These are phyloP conservation scores for Trametes coccinea DNA, from an alignment of 768 basidiomycete genomes.

Conservation along the genomic window DNA sequence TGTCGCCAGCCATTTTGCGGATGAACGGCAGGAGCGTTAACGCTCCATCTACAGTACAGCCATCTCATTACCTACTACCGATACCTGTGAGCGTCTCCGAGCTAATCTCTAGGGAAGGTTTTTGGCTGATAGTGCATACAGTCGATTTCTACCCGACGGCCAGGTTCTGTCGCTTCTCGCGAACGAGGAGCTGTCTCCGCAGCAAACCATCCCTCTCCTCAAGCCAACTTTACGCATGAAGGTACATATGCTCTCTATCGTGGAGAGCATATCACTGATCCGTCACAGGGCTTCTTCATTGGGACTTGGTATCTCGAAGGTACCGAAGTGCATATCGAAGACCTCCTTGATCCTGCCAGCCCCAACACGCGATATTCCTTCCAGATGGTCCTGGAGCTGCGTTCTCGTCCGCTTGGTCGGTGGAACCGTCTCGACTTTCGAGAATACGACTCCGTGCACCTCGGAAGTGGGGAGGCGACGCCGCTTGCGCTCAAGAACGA, in stretches of 20 bases:
- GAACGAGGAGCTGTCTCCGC: slow-evolving; percentile 73
- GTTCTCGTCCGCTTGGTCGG: slow-evolving; percentile 77
- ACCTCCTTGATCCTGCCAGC: slow-evolving; percentile 57
- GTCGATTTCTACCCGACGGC: slow-evolving; percentile 87
- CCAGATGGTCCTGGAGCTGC: slow-evolving; percentile 68
- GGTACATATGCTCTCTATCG: slow-evolving; percentile 38
- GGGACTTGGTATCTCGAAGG: slow-evolving; percentile 74
- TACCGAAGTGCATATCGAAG: slow-evolving; percentile 56
- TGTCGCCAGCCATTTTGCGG: slow-evolving; percentile 7
- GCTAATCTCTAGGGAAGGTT: not conserved
- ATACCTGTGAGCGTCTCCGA: slow-evolving; percentile 61
- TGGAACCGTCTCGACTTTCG: slow-evolving; percentile 81
- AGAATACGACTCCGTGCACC: slow-evolving; percentile 72
- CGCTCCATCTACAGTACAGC: slow-evolving; percentile 50
- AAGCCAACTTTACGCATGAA: slow-evolving; percentile 79
- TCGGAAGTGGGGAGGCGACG: slow-evolving; percentile 71
- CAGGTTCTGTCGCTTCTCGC: slow-evolving; percentile 82
- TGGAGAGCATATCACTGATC: not conserved
- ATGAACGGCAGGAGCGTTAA: slow-evolving; percentile 6
- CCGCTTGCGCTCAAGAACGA: slow-evolving; percentile 79
- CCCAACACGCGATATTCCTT: slow-evolving; percentile 58
- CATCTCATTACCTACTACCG: slow-evolving; percentile 93
- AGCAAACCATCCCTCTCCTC: slow-evolving; percentile 72
- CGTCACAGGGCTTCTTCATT: slow-evolving; percentile 63
- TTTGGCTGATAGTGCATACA: slow-evolving; percentile 29